Conservation (phyloP, 2,329 filamentous ascomycete species). For the Penicillium sp. region DNA sequence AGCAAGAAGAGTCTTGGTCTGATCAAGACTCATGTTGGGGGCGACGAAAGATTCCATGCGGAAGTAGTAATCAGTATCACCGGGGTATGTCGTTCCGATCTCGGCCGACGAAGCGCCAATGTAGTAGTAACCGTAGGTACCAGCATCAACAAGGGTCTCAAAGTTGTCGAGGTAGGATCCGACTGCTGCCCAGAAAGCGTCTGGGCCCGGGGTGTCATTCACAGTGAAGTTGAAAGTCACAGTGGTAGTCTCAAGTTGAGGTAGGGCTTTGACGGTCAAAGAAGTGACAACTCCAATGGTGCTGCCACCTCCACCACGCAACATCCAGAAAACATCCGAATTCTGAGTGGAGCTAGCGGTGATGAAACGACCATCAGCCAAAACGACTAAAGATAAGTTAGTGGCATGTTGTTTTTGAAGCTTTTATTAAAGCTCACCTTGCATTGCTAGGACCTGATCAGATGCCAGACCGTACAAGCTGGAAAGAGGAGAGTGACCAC, state of each 20-base stretch:
- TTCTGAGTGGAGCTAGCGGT: conserved; percentile 22
- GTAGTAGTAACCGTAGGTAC: conserved; percentile 26
- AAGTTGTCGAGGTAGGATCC: conserved; percentile 21
- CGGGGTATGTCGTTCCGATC: conserved; percentile 17
- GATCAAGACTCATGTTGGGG: conserved; percentile 21
- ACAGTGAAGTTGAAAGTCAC: conserved; percentile 28
- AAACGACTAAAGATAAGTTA: conserved; percentile 1
- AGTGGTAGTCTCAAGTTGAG: conserved; percentile 19
- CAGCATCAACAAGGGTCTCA: conserved; percentile 22
- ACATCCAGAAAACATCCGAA: conserved; percentile 53
- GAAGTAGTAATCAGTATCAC: conserved; percentile 26
- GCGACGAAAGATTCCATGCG: conserved; percentile 27
- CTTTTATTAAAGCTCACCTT: conserved; percentile 25
- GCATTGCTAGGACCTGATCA: conserved; percentile 56
- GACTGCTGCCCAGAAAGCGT: conserved; percentile 21
- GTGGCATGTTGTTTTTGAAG: background rate
- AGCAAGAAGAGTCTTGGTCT: conserved; percentile 19
- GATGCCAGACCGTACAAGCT: conserved; percentile 57
- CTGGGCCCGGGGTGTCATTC: conserved; percentile 15
- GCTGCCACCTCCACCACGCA: conserved; percentile 59
- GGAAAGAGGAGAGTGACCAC: conserved; percentile 45
- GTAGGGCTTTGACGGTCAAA: conserved; percentile 28
- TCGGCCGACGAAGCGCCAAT: conserved; percentile 15
- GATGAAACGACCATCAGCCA: conserved; percentile 21
- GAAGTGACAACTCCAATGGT: conserved; percentile 47